Conservation (phyloP, 2,329 filamentous ascomycete genomes). For the Leptosphaerulina australis region DNA sequence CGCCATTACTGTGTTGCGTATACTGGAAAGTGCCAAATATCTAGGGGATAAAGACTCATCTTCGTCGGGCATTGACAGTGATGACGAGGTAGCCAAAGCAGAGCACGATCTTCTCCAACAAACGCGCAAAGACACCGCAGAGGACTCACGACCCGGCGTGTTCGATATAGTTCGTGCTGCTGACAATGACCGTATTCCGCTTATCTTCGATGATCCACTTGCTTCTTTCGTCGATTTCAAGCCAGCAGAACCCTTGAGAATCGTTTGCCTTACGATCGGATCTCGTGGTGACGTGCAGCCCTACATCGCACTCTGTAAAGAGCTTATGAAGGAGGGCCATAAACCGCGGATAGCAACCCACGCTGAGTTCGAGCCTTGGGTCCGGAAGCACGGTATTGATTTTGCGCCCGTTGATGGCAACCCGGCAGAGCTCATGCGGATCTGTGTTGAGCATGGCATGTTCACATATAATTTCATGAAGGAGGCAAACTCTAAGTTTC, state of each 20-base stretch:
- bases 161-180: conserved; percentile 40
- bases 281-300: conserved; percentile 96
- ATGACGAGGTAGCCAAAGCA: conserved; percentile 74
- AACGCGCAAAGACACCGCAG: conserved; percentile 61
- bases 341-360: conserved; percentile 88
- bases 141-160: conserved; percentile 25
- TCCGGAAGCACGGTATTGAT: conserved; percentile 90
- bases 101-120: conserved; percentile 82
- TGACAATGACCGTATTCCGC: conserved; percentile 67
- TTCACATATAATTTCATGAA: conserved; percentile 91
- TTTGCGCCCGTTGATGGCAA: conserved; percentile 89
- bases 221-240: conserved; percentile 92
- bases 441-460: conserved; percentile 96
- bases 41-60: conserved; percentile 72
- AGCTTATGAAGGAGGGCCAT: conserved; percentile 85
- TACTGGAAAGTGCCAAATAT: conserved; percentile 73
- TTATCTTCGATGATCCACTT: conserved; percentile 86
- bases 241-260: conserved; percentile 74
- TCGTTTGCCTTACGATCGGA: conserved; percentile 95
- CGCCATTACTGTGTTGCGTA: conserved; percentile 77
- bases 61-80: conserved; percentile 70
- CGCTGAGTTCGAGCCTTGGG: conserved; percentile 85
- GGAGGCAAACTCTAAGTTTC: conserved; percentile 76
- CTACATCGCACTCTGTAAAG: conserved; percentile 95
- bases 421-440: conserved; percentile 89